phyloP scores from a whole-genome alignment of 2,329 filamentous ascomycete genomes.

The Bretziella fagacearum region DNA sequence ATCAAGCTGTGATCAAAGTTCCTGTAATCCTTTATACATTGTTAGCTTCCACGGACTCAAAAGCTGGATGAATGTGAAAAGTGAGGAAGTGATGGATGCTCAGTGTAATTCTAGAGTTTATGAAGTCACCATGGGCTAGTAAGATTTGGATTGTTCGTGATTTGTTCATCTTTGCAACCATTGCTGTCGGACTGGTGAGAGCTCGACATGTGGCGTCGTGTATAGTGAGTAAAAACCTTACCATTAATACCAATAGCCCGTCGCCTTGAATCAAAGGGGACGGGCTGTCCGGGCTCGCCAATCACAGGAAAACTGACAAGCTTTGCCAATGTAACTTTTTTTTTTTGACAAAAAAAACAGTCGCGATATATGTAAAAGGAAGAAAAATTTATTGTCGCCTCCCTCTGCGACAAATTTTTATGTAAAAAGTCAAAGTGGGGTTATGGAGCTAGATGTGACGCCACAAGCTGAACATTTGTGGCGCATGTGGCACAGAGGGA shows the following conservation, averaged over 20 bases:
- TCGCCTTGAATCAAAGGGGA: constrained; percentile 5
- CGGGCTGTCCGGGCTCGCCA: constrained; percentile 2
- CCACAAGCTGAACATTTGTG: constrained; percentile 4
- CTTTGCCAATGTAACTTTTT: neutral
- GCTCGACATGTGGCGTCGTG: neutral
- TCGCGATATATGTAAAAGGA: neutral
- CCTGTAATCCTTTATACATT: constrained; percentile 4
- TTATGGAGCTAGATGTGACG: neutral
- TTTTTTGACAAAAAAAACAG: no score
- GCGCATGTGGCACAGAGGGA: neutral
- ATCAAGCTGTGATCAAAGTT: neutral
- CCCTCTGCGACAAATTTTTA: constrained; percentile 9
- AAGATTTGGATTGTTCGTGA: constrained; percentile 47
- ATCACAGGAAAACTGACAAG: constrained; percentile 6
- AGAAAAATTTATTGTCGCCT: constrained; percentile 13
- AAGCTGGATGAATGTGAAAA: constrained; percentile 8
- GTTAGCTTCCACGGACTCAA: constrained; percentile 8
- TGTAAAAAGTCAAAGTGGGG: constrained; percentile 11
- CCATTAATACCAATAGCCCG: constrained; percentile 4
- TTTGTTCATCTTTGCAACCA: constrained; percentile 20
- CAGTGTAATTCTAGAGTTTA: constrained; percentile 38
- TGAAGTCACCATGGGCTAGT: constrained; percentile 39
- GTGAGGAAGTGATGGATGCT: constrained; percentile 24
- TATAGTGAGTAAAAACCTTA: constrained; percentile 3
- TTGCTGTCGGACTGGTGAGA: no score